A percentile compares a stretch with the other conserved stretches of the same genome.
Evolutionary conservation across 352 stramenopile genomes (phyloP).

Genomic region (Phytophthora nicotianae): DNA sequence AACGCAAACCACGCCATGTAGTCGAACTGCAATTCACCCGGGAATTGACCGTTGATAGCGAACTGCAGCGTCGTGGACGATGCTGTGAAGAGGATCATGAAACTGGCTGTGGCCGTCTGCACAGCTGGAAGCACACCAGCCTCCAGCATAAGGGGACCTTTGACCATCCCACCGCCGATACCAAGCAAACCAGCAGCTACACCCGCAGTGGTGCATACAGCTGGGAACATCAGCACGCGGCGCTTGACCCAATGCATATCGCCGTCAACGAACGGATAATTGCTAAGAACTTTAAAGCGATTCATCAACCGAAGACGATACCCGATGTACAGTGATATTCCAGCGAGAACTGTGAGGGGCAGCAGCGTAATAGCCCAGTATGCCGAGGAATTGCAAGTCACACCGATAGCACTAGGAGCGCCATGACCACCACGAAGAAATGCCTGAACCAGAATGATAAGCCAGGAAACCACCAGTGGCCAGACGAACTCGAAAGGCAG

Average conservation of each 20-base stretch:
- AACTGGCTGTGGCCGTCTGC: constrained; percentile 91
- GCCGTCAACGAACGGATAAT: constrained; percentile 85
- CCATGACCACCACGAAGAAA: constrained; percentile 71
- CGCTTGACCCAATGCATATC: constrained; percentile 94
- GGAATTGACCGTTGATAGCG: constrained; percentile 74
- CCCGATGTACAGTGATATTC: constrained; percentile 56
- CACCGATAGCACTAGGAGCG: constrained; percentile 76
- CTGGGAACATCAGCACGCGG: constrained; percentile 90
- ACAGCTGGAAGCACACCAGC: constrained; percentile 92
- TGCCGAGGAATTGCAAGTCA: constrained; percentile 84
- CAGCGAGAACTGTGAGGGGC: constrained; percentile 30
- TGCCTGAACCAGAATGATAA: constrained; percentile 62
- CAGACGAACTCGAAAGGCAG: constrained; percentile 60
- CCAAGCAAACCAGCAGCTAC: constrained; percentile 95
- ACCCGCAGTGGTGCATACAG: constrained; percentile 91
- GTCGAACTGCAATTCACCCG: constrained; percentile 80
- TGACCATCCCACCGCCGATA: constrained; percentile 96
- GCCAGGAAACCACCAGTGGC: constrained; percentile 55
- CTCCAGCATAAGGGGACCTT: constrained; percentile 96
- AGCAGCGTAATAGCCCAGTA: constrained; percentile 93
- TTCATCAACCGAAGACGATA: constrained; percentile 56
- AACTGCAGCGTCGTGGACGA: constrained; percentile 93
- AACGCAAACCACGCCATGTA: constrained; percentile 90
- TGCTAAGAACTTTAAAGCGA: constrained; percentile 55
- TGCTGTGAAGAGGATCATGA: constrained; percentile 89